A percentile compares a stretch with the other conserved stretches of the same genome.
These are phyloP conservation scores for Heteromeles arbutifolia DNA, from an alignment of 306 rosid species.

Conservation along the genomic window DNA sequence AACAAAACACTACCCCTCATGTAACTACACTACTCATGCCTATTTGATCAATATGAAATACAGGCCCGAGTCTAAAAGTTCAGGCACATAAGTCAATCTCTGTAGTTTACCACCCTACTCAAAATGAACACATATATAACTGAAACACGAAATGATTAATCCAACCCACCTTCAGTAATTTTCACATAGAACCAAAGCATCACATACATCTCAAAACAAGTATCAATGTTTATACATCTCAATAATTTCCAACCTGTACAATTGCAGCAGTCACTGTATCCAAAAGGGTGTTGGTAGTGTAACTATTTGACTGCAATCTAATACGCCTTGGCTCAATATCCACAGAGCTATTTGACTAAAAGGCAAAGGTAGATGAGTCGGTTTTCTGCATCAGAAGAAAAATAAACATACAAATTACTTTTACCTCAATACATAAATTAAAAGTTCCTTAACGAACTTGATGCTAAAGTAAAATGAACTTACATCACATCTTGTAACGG, in stretches of 20 bases:
- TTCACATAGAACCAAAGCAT: background rate
- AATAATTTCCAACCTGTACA: slow-evolving; percentile 54
- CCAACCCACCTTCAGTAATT: background rate
- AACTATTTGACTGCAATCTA: slow-evolving; percentile 88
- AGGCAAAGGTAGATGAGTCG: slow-evolving; percentile 80
- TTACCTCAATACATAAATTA: slow-evolving; percentile 3
- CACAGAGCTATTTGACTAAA: slow-evolving; percentile 93
- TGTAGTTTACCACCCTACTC: background rate
- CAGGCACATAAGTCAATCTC: background rate
- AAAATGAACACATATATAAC: background rate
- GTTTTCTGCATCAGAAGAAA: slow-evolving; percentile 31
- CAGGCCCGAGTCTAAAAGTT: background rate
- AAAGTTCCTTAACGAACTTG: background rate
- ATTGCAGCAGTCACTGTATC: slow-evolving; percentile 95
- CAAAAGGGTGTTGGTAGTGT: slow-evolving; percentile 85
- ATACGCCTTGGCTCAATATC: slow-evolving; percentile 86
- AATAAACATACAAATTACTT: background rate
- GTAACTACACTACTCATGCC: too few species aligned
- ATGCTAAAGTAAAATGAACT: slow-evolving; percentile 25
- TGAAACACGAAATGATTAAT: background rate
- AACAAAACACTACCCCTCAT: background rate
- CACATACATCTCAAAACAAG: background rate
- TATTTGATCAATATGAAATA: background rate
- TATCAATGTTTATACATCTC: background rate
- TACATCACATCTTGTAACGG: slow-evolving; percentile 88